Conservation (phyloP, 768 basidiomycete species). For the Pleurotus tuber-regium region DNA sequence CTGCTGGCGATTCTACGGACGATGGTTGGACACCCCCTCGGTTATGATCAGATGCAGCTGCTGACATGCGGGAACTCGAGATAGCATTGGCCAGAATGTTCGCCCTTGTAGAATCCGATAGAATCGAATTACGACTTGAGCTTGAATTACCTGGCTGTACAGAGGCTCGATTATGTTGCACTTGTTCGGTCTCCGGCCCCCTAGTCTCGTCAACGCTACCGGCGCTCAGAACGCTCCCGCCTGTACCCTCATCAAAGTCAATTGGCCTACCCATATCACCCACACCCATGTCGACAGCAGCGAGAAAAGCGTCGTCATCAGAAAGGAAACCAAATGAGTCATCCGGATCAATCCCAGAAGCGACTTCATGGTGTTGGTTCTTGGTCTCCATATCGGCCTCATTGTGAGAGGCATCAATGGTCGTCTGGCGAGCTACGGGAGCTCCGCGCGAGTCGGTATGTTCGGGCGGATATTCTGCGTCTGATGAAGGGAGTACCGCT, state of each 20-base stretch:
- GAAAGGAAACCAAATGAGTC: constrained; percentile 54
- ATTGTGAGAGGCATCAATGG: background rate
- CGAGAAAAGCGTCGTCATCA: constrained; percentile 67
- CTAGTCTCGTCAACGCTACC: background rate
- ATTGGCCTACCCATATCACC: constrained; percentile 45
- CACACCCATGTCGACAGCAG: constrained; percentile 51
- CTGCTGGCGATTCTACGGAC: background rate
- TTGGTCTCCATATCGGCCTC: constrained; percentile 3
- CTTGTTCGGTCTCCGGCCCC: background rate
- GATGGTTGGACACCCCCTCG: too few relatives aligned
- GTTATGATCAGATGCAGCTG: too few relatives aligned
- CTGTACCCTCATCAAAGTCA: constrained; percentile 39
- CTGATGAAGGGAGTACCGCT: background rate
- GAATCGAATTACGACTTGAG: too few relatives aligned
- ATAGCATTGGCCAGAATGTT: too few relatives aligned
- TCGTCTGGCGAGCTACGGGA: constrained; percentile 5
- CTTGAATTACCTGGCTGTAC: too few relatives aligned
- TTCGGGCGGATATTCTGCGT: constrained; percentile 4
- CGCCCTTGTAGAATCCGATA: too few relatives aligned
- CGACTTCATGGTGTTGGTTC: background rate
- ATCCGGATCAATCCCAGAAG: constrained; percentile 17
- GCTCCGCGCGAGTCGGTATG: constrained; percentile 14
- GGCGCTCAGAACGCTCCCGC: constrained; percentile 15
- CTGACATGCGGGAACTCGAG: too few relatives aligned
- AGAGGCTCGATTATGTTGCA: background rate